Conservation (phyloP, 352 stramenopile species). For the Blastocystis sp. region DNA sequence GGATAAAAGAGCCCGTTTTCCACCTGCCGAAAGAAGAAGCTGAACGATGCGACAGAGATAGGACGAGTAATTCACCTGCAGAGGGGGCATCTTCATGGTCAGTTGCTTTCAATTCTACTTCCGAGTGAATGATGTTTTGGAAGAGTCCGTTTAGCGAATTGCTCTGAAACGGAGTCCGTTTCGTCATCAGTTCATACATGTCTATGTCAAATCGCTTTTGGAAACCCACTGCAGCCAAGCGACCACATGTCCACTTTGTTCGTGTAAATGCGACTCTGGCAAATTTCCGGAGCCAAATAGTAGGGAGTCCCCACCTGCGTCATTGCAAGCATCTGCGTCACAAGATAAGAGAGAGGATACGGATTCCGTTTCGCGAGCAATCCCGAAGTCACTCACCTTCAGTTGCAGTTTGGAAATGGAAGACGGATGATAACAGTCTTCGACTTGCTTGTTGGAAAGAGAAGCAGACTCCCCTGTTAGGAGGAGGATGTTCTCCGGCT, state of each 20-base stretch:
- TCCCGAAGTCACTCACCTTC: background rate
- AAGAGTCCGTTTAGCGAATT: background rate
- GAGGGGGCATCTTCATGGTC: background rate
- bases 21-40: background rate
- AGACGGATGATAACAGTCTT: background rate
- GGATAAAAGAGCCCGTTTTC: background rate
- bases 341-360: background rate
- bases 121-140: background rate
- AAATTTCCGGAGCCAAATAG: conserved; percentile 26
- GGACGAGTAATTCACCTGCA: background rate
- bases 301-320: conserved; percentile 21
- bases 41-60: background rate
- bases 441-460: background rate
- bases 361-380: background rate
- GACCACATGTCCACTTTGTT: conserved; percentile 51
- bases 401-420: background rate
- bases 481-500: conserved; percentile 20
- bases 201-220: background rate
- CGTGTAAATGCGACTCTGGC: background rate
- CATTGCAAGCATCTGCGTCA: background rate
- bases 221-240: background rate
- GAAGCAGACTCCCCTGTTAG: background rate
- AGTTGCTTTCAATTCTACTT: background rate
- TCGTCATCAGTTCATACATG: background rate
- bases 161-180: background rate